Evolutionary conservation across 2,329 filamentous ascomycete species (phyloP).

Genomic region (Orbilia javanica): DNA sequence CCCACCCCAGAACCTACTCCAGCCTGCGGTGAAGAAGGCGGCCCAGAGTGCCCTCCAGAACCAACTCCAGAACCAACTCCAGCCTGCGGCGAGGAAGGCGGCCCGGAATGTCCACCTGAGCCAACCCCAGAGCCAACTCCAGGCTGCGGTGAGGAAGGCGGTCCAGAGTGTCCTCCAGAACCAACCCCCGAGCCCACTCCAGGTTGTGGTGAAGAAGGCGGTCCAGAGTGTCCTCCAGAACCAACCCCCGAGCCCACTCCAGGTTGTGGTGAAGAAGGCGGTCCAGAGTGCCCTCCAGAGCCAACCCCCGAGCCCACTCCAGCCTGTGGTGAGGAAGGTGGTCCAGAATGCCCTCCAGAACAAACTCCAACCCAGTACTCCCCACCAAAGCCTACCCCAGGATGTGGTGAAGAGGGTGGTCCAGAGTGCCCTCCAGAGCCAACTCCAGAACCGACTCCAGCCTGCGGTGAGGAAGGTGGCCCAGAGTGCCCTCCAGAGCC

Average conservation of each 20-base stretch:
- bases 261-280: background rate
- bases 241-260: background rate
- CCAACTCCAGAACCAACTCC: too few species aligned
- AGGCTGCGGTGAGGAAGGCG: background rate
- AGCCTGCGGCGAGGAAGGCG: constrained; percentile 2
- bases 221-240: background rate
- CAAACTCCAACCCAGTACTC: background rate
- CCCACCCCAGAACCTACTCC: background rate
- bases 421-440: background rate
- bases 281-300: background rate
- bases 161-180: background rate
- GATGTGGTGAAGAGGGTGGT: background rate
- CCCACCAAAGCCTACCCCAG: constrained; percentile 9
- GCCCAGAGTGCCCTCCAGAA: background rate
- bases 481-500: constrained; percentile 26
- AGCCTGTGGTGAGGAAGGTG: background rate
- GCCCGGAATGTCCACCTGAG: background rate
- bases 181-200: background rate
- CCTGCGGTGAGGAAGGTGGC: constrained; percentile 19
- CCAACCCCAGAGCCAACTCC: background rate
- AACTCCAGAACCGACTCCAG: constrained; percentile 16
- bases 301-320: background rate
- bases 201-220: background rate
- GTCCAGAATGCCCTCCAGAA: background rate
- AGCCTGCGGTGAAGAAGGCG: background rate